Conservation (phyloP, 2,329 filamentous ascomycete species). For the Fusarium foetens region DNA sequence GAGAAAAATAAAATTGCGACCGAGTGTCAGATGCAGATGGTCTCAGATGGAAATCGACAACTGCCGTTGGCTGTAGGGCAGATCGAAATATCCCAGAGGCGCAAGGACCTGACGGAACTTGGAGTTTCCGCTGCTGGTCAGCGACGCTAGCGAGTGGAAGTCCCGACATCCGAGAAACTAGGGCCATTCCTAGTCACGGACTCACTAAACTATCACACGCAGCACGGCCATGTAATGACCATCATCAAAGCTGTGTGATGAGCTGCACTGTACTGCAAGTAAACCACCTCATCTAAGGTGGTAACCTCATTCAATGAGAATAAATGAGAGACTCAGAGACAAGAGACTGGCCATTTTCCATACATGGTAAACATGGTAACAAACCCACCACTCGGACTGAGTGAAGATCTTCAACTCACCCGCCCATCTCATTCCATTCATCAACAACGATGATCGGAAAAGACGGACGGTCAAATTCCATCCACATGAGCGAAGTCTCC, state of each 20-base stretch:
- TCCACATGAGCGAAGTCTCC: background rate
- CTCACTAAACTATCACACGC: background rate
- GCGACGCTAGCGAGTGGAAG: conserved; percentile 42
- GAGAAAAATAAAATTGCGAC: background rate
- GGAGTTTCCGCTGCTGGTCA: conserved; percentile 36
- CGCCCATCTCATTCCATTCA: conserved; percentile 4
- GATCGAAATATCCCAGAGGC: conserved; percentile 19
- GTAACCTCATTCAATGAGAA: background rate
- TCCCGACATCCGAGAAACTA: conserved; percentile 40
- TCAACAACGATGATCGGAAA: conserved; percentile 6
- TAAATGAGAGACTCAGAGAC: background rate
- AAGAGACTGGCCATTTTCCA: background rate
- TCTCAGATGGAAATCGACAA: conserved; percentile 19
- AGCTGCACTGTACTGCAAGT: background rate
- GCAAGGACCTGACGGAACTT: conserved; percentile 36
- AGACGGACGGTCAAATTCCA: background rate
- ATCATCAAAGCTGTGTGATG: background rate
- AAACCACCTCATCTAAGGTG: background rate
- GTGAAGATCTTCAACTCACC: background rate
- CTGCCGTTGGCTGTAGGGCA: conserved; percentile 24
- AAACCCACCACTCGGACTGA: background rate
- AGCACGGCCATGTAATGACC: background rate
- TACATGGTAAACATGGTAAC: background rate
- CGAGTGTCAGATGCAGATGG: conserved; percentile 13
- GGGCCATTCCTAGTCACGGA: conserved; percentile 8